Percentiles rank a stretch among this genome's conserved stretches.
Evolutionary conservation across 768 basidiomycete species (phyloP).

Genomic region (Boletus subcaerulescens): DNA sequence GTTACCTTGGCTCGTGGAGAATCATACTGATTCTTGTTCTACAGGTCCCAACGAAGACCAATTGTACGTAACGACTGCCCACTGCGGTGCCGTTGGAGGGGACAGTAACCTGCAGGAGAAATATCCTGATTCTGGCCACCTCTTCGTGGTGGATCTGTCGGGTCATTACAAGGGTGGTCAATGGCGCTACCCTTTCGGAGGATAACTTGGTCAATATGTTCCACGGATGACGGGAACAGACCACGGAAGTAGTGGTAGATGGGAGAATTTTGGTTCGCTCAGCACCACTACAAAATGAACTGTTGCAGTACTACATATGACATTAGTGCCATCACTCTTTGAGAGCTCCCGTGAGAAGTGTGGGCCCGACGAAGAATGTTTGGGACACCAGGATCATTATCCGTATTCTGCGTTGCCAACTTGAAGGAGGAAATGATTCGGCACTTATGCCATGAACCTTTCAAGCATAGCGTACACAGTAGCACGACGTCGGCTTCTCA

Average conservation of each 20-base stretch:
- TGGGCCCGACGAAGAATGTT: too few species aligned
- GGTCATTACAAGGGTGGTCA: slow-evolving; percentile 23
- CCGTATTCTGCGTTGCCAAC: too few species aligned
- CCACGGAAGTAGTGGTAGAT: background rate
- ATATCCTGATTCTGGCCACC: slow-evolving; percentile 35
- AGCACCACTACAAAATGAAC: too few species aligned
- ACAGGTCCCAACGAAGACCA: slow-evolving; percentile 59
- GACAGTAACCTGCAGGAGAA: slow-evolving; percentile 38
- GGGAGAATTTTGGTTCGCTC: background rate
- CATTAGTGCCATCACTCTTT: too few species aligned
- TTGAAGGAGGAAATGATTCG: too few species aligned
- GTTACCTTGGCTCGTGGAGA: background rate
- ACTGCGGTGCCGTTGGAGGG: slow-evolving; percentile 58
- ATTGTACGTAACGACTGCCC: slow-evolving; percentile 52
- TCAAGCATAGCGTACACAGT: too few species aligned
- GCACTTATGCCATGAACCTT: too few species aligned
- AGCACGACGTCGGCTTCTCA: too few species aligned
- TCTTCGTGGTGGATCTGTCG: slow-evolving; percentile 33
- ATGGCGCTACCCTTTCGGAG: slow-evolving; percentile 25
- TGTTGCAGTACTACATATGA: too few species aligned
- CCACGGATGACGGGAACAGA: too few species aligned
- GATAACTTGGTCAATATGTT: slow-evolving; percentile 4
- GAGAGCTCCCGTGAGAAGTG: too few species aligned
- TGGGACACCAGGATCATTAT: too few species aligned
- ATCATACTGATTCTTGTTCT: background rate